A percentile compares a stretch with the other conserved stretches of the same genome.
Conservation (phyloP, 1,284 basidiomycete species). For the Rhodotorula sp. region DNA sequence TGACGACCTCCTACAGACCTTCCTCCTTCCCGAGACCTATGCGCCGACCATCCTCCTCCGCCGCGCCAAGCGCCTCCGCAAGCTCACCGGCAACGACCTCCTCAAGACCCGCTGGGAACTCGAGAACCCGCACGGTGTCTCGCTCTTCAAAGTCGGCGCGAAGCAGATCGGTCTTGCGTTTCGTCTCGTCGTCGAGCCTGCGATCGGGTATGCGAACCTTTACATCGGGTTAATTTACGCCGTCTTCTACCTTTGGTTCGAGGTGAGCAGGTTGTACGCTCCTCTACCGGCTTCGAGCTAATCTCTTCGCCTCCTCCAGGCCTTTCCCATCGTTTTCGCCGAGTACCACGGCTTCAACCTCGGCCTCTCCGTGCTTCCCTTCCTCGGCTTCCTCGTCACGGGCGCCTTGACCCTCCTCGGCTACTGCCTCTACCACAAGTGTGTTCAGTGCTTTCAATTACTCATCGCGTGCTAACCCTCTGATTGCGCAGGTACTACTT, state of each 20-base stretch:
- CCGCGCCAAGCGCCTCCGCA: constrained; percentile 49
- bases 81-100: constrained; percentile 48
- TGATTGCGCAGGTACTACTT: constrained; percentile 39
- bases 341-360: constrained; percentile 41
- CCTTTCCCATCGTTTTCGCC: constrained; percentile 44
- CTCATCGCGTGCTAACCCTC: constrained; percentile 17
- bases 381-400: constrained; percentile 44
- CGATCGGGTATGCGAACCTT: constrained; percentile 41
- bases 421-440: constrained; percentile 41
- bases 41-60: constrained; percentile 48
- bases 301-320: constrained; percentile 21
- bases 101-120: constrained; percentile 48
- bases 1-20: constrained; percentile 5
- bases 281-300: not conserved
- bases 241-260: constrained; percentile 35
- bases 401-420: constrained; percentile 38
- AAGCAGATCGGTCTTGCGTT: constrained; percentile 37
- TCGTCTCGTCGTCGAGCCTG: constrained; percentile 38
- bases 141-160: constrained; percentile 35
- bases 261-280: not conserved
- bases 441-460: not conserved
- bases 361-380: constrained; percentile 40
- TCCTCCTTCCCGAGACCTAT: constrained; percentile 49
- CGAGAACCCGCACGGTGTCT: constrained; percentile 31
- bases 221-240: constrained; percentile 41